These are phyloP conservation scores for Naganishia vishniacii DNA, from an alignment of 768 basidiomycete genomes.

Conservation along the genomic window DNA sequence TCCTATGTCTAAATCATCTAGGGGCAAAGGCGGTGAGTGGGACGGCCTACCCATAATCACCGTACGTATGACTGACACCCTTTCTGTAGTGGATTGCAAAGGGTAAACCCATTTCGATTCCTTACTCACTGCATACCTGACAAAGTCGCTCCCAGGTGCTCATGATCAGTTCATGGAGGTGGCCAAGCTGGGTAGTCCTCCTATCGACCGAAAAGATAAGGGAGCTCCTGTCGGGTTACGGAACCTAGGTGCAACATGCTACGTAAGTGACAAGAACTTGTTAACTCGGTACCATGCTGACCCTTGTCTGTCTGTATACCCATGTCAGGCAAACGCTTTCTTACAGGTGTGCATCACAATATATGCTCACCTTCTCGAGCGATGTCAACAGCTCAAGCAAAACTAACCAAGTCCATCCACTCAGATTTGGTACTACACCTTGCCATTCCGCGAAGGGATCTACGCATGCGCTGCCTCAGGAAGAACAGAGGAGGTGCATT, in stretches of 20 bases:
- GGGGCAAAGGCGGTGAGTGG: conserved; percentile 78
- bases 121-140: not conserved
- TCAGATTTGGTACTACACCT: conserved; percentile 87
- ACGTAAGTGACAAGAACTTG: conserved; percentile 50
- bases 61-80: not conserved
- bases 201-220: not conserved
- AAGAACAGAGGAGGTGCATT: conserved; percentile 70
- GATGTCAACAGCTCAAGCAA: too few relatives aligned
- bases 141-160: not conserved
- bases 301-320: too few relatives aligned
- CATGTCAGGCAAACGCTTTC: conserved; percentile 85
- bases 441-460: conserved; percentile 73
- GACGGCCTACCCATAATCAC: not conserved
- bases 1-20: conserved; percentile 79
- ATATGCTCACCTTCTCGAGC: too few relatives aligned
- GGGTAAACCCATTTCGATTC: not conserved
- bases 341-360: conserved; percentile 64
- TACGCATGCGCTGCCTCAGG: conserved; percentile 65
- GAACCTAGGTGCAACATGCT: conserved; percentile 94
- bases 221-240: conserved; percentile 40
- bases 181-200: not conserved
- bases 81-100: conserved; percentile 6
- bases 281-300: too few relatives aligned
- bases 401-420: conserved; percentile 18
- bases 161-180: not conserved